Evolutionary conservation across 2,329 filamentous ascomycete genomes (phyloP).

Genomic region (Polychaeton citri): DNA sequence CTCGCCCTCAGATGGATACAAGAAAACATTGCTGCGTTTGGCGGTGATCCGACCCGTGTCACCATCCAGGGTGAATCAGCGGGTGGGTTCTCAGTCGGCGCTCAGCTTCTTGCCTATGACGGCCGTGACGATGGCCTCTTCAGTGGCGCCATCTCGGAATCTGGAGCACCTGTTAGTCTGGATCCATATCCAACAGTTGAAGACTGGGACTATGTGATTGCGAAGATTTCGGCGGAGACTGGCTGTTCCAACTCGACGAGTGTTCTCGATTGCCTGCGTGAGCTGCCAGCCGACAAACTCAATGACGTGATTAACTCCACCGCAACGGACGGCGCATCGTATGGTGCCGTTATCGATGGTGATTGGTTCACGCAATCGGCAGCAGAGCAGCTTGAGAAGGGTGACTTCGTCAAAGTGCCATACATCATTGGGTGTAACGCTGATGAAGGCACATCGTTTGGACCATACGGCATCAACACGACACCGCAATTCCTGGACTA

Average conservation of each 20-base stretch:
- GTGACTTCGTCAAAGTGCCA: constrained; percentile 32
- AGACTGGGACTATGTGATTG: too few species aligned
- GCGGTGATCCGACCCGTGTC: constrained; percentile 13
- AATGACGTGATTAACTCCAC: constrained; percentile 14
- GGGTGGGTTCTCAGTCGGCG: constrained; percentile 33
- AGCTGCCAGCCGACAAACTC: constrained; percentile 8
- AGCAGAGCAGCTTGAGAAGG: constrained; percentile 30
- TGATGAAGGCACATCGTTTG: constrained; percentile 35
- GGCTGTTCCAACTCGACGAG: constrained; percentile 13
- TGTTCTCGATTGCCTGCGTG: constrained; percentile 22
- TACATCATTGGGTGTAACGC: constrained; percentile 37
- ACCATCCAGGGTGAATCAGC: constrained; percentile 15
- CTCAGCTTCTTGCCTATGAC: constrained; percentile 40
- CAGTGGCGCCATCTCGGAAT: constrained; percentile 37
- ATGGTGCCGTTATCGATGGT: constrained; percentile 37
- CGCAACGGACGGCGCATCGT: constrained; percentile 8
- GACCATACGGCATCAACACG: constrained; percentile 26
- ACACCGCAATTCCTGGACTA: constrained; percentile 11
- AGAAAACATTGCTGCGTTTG: constrained; percentile 16
- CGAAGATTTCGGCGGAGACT: constrained; percentile 10
- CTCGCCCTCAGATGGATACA: constrained; percentile 24
- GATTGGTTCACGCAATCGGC: constrained; percentile 36
- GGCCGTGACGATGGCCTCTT: constrained; percentile 43
- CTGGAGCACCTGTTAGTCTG: too few species aligned
- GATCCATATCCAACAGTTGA: too few species aligned